Evolutionary conservation across 805 yeast genomes (phyloP), one percentile per base, ranked within the genome.

Genomic region (Lachancea sp.): DNA sequence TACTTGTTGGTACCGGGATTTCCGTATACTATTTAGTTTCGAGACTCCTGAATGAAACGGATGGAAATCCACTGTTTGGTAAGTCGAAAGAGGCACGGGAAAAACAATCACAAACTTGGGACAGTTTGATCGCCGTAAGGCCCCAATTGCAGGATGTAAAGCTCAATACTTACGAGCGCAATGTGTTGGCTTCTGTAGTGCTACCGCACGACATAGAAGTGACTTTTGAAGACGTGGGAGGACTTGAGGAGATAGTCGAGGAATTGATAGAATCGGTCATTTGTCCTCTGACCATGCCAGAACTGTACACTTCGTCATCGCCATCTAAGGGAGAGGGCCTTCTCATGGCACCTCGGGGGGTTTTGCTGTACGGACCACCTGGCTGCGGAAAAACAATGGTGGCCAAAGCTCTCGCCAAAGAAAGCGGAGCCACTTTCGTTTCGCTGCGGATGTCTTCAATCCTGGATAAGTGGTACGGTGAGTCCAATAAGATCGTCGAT

Each of bases 391-490:
- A 90, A 64, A 90, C 97, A 3, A 86, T 90, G 96, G 69, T 90
- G 51, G 97, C 97, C 8, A 90, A 89, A 62, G 97, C 97, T 0
- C 72, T 90, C 28, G 97, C 97, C 1, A 74, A 78, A 41, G 96
- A 89, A 60, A 80, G 94, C 49, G 87, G 86, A 1, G 97, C 97
- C 0, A 87, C 81, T 51, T 90, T 90, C 64, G 74, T 90, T 36
- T 87, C 89, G 52, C 83, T 90, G 38, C 74, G 95, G 60, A 84
- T 90, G 94, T 87, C 96, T 19, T 79, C 90, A 2, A 78, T 90
- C 13, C 84, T 89, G 90, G 96, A 92, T 64, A 90, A 90, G 63
- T 90, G 96, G 95, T 90, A 86, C 58, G 98, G 98, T 12, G 97
- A 90, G 63, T 78, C 90, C 21, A 90, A 92, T 62, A 92, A 92